Evolutionary conservation across 1,139 yeast species (phyloP).

Genomic region (Kodamaea sp.): DNA sequence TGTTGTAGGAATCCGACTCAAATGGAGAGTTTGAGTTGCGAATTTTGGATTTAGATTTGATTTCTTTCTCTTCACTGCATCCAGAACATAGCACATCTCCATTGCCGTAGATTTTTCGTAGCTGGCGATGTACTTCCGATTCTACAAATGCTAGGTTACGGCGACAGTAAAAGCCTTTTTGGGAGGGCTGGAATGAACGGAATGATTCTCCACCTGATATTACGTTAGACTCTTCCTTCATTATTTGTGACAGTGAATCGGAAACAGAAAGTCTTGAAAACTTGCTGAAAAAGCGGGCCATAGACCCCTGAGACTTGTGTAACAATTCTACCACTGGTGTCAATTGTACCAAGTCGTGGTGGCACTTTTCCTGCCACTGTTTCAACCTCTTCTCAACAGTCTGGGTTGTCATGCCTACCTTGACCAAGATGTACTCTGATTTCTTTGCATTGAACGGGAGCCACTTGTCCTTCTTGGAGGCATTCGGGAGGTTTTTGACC

Average conservation of each 20-base stretch:
- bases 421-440: constrained; percentile 44
- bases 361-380: constrained; percentile 60
- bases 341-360: constrained; percentile 42
- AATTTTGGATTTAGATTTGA: not conserved
- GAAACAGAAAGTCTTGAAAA: too few relatives aligned
- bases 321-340: not conserved
- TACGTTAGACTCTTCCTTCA: too few relatives aligned
- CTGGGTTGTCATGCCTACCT: constrained; percentile 59
- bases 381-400: constrained; percentile 41
- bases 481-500: constrained; percentile 34
- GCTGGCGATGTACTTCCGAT: constrained; percentile 35
- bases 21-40: not conserved
- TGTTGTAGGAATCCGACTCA: constrained; percentile 22
- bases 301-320: not conserved
- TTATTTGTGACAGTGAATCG: too few relatives aligned
- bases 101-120: constrained; percentile 40
- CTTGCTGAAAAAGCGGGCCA: constrained; percentile 5
- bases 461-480: constrained; percentile 29
- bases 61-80: constrained; percentile 19
- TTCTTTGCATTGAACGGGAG: constrained; percentile 39
- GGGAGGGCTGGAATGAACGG: constrained; percentile 1
- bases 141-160: constrained; percentile 38
- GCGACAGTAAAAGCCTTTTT: constrained; percentile 36
- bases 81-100: constrained; percentile 48
- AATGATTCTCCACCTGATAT: too few relatives aligned